These are phyloP conservation scores for Ophiosphaerella narmari DNA, from an alignment of 2,329 filamentous ascomycete genomes.

Conservation along the genomic window DNA sequence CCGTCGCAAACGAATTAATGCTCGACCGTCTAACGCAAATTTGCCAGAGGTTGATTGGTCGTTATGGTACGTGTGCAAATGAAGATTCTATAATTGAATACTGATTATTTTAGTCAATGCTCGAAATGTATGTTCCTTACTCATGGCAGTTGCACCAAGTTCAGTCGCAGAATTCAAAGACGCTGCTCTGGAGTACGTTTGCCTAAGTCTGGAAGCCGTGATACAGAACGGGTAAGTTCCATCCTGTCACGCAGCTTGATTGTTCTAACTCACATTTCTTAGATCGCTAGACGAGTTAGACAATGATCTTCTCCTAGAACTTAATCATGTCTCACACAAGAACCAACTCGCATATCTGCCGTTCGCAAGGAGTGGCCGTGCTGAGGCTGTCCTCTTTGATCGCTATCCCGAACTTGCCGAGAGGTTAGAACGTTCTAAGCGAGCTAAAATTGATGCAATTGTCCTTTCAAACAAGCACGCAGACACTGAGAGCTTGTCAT, in stretches of 20 bases:
- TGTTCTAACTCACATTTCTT: conserved; percentile 14
- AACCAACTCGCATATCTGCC: conserved; percentile 82
- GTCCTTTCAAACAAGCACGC: conserved; percentile 66
- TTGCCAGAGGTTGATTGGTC: conserved; percentile 82
- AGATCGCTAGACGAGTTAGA: conserved; percentile 83
- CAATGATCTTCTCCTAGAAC: conserved; percentile 76
- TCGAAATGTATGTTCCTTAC: conserved; percentile 81
- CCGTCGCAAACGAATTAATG: conserved; percentile 92
- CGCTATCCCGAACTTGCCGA: conserved; percentile 65
- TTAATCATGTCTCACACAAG: conserved; percentile 78
- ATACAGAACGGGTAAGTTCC: conserved; percentile 74
- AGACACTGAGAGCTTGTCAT: conserved; percentile 69
- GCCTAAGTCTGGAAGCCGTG: conserved; percentile 87
- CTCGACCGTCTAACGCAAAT: conserved; percentile 86
- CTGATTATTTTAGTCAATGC: conserved; percentile 35
- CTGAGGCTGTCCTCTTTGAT: conserved; percentile 69
- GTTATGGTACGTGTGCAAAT: conserved; percentile 62
- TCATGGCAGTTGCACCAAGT: conserved; percentile 86
- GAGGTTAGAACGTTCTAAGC: conserved; percentile 70
- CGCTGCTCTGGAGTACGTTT: conserved; percentile 86
- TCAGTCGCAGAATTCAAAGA: conserved; percentile 85
- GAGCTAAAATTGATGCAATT: conserved; percentile 76
- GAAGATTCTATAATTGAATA: conserved; percentile 15
- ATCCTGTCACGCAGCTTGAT: neutral
- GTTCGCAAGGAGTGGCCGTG: conserved; percentile 74